phyloP scores from a whole-genome alignment of 2,329 filamentous ascomycete species.

The Hymenoscyphus occultus region DNA sequence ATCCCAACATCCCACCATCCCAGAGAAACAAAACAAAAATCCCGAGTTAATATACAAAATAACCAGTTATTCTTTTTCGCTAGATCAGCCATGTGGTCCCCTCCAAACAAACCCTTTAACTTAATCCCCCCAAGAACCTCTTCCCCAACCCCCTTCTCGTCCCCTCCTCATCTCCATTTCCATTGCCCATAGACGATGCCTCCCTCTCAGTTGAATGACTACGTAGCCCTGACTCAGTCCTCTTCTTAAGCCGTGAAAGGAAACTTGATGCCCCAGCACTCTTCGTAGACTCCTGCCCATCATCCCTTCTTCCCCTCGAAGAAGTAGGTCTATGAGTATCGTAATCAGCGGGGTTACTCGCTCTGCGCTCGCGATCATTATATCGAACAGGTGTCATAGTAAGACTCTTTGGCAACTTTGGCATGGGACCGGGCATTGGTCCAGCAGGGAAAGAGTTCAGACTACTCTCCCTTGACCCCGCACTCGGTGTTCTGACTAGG shows the following conservation, averaged over 20 bases:
- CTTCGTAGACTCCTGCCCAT: conserved; percentile 15
- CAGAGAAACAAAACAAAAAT: background rate
- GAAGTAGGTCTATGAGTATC: too few species aligned
- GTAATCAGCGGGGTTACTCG: too few species aligned
- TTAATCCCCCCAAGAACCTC: conserved; percentile 29
- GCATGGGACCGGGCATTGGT: background rate
- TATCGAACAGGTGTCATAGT: conserved; percentile 32
- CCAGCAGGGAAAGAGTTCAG: conserved; percentile 23
- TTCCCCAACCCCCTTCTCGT: conserved; percentile 37
- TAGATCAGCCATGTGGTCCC: background rate
- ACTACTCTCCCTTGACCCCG: conserved; percentile 26
- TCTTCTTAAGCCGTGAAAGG: conserved; percentile 28
- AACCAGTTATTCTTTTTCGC: conserved; percentile 8
- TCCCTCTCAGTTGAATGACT: too few species aligned
- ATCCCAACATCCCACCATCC: too few species aligned
- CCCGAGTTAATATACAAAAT: conserved; percentile 20
- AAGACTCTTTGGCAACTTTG: conserved; percentile 23
- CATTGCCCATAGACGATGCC: background rate
- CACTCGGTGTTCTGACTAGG: conserved; percentile 28
- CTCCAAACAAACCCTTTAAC: background rate
- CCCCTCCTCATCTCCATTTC: conserved; percentile 21
- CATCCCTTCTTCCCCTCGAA: conserved; percentile 12
- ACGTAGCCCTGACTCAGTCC: conserved; percentile 7
- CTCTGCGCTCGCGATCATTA: conserved; percentile 10
- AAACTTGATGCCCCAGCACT: conserved; percentile 20